Evolutionary conservation across 306 rosid genomes (phyloP), one percentile per base, ranked within the genome.

Genomic region (Begonia loranthoides): DNA sequence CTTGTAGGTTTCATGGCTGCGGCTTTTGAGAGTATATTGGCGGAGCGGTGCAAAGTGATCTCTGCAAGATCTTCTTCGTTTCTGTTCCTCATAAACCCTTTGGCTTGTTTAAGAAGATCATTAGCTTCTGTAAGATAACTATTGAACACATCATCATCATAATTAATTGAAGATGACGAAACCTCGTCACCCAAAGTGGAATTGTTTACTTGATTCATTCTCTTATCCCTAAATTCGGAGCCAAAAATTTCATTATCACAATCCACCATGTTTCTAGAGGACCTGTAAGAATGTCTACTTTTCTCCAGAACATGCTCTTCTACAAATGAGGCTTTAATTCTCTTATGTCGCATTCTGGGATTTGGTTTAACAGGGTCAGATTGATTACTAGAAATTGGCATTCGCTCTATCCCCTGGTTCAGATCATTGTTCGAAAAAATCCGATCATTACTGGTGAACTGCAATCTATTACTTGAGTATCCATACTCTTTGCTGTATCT

Each of bases 1-100:
- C 95, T 90, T 85, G 72, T 75, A 17, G 99, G 99, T 73, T 82
- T 90, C 81, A 90, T 68, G 36, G 59, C 70, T 60, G 73, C 70
- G 58, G 95, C 99, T 56, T 76, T 80, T n/a, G 86, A 75, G 49
- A 90, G 84, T 64, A 90, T 66, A 52, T 74, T 53, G 56, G 95
- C 80, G 13, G 94, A 76, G 68, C 68, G 73, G 57, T 75, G 76
- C 63, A 90, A 69, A 70, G 86, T 57, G 50, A 74, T 66, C 69
- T 90, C 99, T 41, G 87, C 87, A 24, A 58, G 79, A 40, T 82
- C 86, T 51, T 69, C 80, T 49, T 76, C 81, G 22, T 59, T 49
- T 52, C 67, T 62, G 45, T 61, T 69, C 70, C 74, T 76, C 58
- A 90, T 51, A 53, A 70, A 78, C 50, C 70, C 86, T 67, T 78